Percentiles rank a stretch among this genome's conserved stretches.
Conservation (phyloP, 1,284 basidiomycete genomes). For the Trichosporon asahii region DNA sequence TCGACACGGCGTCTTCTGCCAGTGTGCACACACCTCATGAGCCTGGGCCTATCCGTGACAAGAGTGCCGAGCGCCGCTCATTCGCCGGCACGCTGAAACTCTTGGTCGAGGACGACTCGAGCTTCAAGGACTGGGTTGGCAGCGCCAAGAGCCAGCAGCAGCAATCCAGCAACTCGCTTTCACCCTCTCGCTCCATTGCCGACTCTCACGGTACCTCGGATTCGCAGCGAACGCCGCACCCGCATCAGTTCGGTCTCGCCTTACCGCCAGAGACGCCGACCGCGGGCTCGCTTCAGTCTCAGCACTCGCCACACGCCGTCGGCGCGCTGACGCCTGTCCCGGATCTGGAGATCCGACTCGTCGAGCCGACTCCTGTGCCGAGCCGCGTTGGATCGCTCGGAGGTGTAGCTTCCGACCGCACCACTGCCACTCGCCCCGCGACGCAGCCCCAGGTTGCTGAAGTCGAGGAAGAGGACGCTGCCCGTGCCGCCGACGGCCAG, state of each 20-base stretch:
- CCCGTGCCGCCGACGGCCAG: constrained; percentile 8
- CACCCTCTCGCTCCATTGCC: background rate
- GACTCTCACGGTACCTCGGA: background rate
- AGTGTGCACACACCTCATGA: constrained; percentile 34
- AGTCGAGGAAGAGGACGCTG: constrained; percentile 22
- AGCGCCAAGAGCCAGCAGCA: constrained; percentile 36
- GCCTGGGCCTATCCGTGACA: constrained; percentile 8
- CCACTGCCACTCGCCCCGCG: background rate
- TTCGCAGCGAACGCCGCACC: background rate
- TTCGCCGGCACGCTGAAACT: constrained; percentile 43
- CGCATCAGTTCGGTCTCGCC: background rate
- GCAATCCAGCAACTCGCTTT: background rate
- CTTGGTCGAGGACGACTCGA: constrained; percentile 38
- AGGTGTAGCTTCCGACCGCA: constrained; percentile 12
- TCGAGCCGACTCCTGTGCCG: constrained; percentile 48
- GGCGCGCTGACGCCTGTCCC: constrained; percentile 36
- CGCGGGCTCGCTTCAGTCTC: background rate
- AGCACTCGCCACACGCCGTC: background rate
- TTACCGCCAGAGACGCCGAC: background rate
- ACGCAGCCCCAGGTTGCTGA: constrained; percentile 16
- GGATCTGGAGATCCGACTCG: constrained; percentile 43
- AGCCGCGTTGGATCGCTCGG: constrained; percentile 45
- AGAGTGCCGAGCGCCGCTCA: constrained; percentile 32
- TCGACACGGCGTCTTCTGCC: constrained; percentile 29
- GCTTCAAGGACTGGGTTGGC: constrained; percentile 49